Conservation (phyloP, 2,329 filamentous ascomycete genomes). For the Fusarium continuum region DNA sequence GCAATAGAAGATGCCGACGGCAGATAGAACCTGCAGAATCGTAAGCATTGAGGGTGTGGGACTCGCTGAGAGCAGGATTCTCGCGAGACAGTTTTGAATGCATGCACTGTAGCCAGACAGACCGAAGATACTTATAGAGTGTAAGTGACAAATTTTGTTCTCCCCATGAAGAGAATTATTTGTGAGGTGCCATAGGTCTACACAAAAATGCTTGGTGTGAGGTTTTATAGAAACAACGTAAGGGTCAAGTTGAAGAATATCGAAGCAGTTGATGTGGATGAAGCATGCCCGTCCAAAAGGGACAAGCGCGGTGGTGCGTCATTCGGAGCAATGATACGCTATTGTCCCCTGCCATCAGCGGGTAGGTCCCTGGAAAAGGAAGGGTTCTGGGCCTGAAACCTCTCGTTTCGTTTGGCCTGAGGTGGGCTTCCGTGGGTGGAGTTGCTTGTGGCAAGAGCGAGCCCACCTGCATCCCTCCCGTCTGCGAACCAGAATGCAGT, state of each 20-base stretch:
- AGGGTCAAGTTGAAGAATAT: conserved; percentile 32
- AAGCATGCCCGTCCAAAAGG: neutral
- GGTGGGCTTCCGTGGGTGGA: too few relatives aligned
- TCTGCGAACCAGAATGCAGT: conserved; percentile 1
- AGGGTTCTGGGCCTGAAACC: conserved; percentile 13
- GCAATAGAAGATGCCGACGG: neutral
- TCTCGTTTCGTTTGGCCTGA: conserved; percentile 3
- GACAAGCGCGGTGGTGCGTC: conserved; percentile 10
- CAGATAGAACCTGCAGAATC: conserved; percentile 15
- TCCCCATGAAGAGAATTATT: neutral
- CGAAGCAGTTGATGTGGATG: conserved; percentile 6
- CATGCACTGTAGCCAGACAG: neutral
- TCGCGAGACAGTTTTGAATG: neutral
- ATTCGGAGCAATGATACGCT: conserved; percentile 23
- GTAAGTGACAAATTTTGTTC: neutral
- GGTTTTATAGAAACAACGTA: neutral
- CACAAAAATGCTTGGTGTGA: neutral
- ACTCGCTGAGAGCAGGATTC: conserved; percentile 22
- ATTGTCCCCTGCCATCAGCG: conserved; percentile 23
- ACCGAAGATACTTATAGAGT: neutral
- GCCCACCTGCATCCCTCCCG: neutral
- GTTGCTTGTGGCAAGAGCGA: conserved; percentile 2
- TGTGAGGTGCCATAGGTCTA: neutral
- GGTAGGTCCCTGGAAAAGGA: conserved; percentile 26
- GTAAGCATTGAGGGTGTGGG: conserved; percentile 12